Percentiles rank a stretch among this genome's conserved stretches.
These are phyloP conservation scores for Pleurostoma richardsiae DNA, from an alignment of 2,329 filamentous ascomycete species.

Conservation along the genomic window DNA sequence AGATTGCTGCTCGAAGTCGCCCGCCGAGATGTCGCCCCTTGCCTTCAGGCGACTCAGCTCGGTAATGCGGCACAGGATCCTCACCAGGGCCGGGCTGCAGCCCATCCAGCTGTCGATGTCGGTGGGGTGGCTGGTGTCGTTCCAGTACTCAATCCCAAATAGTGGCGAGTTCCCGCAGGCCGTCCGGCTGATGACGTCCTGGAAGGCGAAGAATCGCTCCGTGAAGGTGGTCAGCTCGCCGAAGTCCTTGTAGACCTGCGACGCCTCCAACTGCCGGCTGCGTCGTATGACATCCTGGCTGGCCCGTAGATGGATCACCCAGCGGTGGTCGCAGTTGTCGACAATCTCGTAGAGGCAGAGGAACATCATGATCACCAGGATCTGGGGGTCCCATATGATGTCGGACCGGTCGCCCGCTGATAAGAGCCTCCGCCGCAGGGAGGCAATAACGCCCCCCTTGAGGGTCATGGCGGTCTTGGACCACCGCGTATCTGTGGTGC, in stretches of 20 bases:
- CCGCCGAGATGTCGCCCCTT: slow-evolving; percentile 20
- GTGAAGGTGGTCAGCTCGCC: slow-evolving; percentile 25
- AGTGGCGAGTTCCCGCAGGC: slow-evolving; percentile 40
- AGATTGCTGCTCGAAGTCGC: slow-evolving; percentile 25
- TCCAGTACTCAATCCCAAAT: slow-evolving; percentile 43
- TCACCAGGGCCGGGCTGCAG: slow-evolving; percentile 39
- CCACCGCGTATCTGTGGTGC: slow-evolving; percentile 5
- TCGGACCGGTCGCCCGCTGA: slow-evolving; percentile 11
- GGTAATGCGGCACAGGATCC: slow-evolving; percentile 39
- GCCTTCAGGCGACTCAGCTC: slow-evolving; percentile 35
- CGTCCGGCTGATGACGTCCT: slow-evolving; percentile 45
- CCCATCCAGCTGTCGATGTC: slow-evolving; percentile 36
- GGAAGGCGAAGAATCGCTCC: slow-evolving; percentile 44
- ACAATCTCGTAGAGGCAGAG: slow-evolving; percentile 39
- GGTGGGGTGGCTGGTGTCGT: slow-evolving; percentile 16
- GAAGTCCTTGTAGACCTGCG: neutral
- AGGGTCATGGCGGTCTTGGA: slow-evolving; percentile 12
- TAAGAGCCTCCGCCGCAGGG: slow-evolving; percentile 25
- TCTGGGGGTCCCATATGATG: slow-evolving; percentile 18
- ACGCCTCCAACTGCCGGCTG: slow-evolving; percentile 15
- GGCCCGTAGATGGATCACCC: slow-evolving; percentile 41
- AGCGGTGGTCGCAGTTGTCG: slow-evolving; percentile 23
- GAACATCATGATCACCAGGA: slow-evolving; percentile 36
- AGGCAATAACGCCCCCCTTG: slow-evolving; percentile 27
- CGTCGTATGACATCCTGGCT: slow-evolving; percentile 39